Evolutionary conservation across 1,284 basidiomycete species (phyloP).

Genomic region (Gomphus bonarii): DNA sequence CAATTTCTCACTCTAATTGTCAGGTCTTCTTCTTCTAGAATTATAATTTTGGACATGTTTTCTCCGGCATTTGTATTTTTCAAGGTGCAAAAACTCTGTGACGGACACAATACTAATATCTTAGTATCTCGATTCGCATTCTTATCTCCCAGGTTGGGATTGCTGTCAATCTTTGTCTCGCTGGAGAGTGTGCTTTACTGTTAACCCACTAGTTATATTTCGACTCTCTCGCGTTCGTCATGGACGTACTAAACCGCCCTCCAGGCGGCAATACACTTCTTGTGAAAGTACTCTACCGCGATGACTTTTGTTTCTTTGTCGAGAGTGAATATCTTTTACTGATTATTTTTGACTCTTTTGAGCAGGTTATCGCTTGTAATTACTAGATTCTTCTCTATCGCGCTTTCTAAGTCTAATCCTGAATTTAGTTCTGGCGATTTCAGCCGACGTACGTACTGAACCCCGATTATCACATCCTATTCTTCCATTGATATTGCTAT

Average conservation of each 20-base stretch:
- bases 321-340: not conserved
- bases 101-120: not conserved
- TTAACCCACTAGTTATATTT: constrained; percentile 11
- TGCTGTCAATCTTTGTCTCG: not conserved
- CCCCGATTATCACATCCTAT: not conserved
- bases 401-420: not conserved
- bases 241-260: constrained; percentile 23
- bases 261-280: constrained; percentile 18
- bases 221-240: constrained; percentile 20
- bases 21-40: not conserved
- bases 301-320: constrained; percentile 22
- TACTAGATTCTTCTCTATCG: not conserved
- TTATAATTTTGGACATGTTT: not conserved
- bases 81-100: not conserved
- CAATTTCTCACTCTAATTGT: not conserved
- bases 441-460: not conserved
- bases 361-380: not conserved
- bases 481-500: not conserved
- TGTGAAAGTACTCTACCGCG: constrained; percentile 19
- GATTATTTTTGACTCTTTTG: not conserved
- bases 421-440: not conserved
- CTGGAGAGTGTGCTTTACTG: not conserved
- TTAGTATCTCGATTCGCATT: not conserved
- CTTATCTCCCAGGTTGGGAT: not conserved
- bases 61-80: not conserved